Base-by-base conservation (phyloP, 768 basidiomycete genomes). In the Russula sp. region DNA sequence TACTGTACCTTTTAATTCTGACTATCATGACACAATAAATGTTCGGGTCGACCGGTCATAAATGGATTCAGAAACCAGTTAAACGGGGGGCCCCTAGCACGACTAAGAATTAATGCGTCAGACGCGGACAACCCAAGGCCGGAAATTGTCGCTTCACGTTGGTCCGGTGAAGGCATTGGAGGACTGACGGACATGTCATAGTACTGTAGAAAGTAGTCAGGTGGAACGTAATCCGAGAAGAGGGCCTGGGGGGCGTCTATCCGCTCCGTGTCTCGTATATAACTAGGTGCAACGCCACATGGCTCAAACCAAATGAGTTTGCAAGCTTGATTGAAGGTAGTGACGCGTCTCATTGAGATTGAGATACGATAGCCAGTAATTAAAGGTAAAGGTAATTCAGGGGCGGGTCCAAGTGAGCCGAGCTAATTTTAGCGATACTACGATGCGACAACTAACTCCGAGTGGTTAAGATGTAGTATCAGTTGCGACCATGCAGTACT, bases 41-140 rank as follows among this genome's bases (percentile, higher is more conserved):
- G 38, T 40, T 18, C 16, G 3, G n/a, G 44, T 10, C 44, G 3
- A n/a, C 11, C 46, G 10, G 46, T 13, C 44, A 13, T 0, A 11
- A 22, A 22, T n/a, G 46, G 22, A 48, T 22, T 22, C 20, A 44
- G n/a, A 22, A n/a, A 24, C 22, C 22, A 22, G 44, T 46, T n/a
- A 46, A 49, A 24, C 13, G 49, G 55, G 63, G 64, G 7, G 59
- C 7, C 1, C 73, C 71, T 6, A 75, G 61, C 18, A 74, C 40
- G 38, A 72, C 49, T n/a, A 72, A 28, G 54, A 70, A 73, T 1
- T n/a, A n/a, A n/a, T n/a, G 62, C 69, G 44, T 71, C 48, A 2
- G 68, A 61, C 38, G 59, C 52, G n/a, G 75, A 63, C 26, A 68
- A 7, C 11, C 24, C 74, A 64, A 71, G 74, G 16, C 62, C 50